Evolutionary conservation across 495 filamentous ascomycete species (phyloP).

Genomic region (Trypethelium eluteriae): DNA sequence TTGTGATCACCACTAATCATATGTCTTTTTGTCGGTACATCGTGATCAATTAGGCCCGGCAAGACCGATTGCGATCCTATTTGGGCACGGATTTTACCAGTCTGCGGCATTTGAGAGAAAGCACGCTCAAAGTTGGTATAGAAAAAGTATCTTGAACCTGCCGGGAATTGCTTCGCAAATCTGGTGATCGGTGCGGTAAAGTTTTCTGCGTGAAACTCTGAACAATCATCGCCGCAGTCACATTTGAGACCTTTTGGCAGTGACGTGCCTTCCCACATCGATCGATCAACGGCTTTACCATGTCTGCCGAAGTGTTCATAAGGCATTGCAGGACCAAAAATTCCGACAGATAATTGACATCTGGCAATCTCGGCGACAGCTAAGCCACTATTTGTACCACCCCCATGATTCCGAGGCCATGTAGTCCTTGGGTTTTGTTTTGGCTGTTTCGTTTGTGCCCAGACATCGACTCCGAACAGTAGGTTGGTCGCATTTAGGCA

Average conservation of each 20-base stretch:
- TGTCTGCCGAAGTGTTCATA: constrained; percentile 37
- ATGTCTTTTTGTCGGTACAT: not conserved
- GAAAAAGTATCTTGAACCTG: constrained; percentile 35
- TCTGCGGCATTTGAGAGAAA: constrained; percentile 22
- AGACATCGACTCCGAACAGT: constrained; percentile 37
- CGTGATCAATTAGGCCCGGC: constrained; percentile 17
- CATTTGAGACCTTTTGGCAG: constrained; percentile 27
- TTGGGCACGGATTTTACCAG: constrained; percentile 19
- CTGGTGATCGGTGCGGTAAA: constrained; percentile 18
- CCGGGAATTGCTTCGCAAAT: constrained; percentile 23
- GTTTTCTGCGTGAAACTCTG: constrained; percentile 19
- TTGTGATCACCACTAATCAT: not conserved
- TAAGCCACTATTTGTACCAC: constrained; percentile 31
- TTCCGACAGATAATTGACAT: constrained; percentile 31
- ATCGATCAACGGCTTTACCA: constrained; percentile 31
- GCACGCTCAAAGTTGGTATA: constrained; percentile 39
- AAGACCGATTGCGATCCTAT: constrained; percentile 26
- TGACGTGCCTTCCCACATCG: constrained; percentile 36
- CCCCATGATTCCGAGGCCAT: constrained; percentile 26
- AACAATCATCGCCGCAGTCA: constrained; percentile 20
- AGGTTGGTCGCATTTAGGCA: constrained; percentile 24
- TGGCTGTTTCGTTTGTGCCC: constrained; percentile 23
- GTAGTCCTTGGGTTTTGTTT: constrained; percentile 22
- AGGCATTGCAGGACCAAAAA: constrained; percentile 44
- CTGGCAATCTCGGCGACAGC: constrained; percentile 29